Base-by-base conservation (phyloP, 805 yeast genomes). In the Cephaloascus fragrans region DNA sequence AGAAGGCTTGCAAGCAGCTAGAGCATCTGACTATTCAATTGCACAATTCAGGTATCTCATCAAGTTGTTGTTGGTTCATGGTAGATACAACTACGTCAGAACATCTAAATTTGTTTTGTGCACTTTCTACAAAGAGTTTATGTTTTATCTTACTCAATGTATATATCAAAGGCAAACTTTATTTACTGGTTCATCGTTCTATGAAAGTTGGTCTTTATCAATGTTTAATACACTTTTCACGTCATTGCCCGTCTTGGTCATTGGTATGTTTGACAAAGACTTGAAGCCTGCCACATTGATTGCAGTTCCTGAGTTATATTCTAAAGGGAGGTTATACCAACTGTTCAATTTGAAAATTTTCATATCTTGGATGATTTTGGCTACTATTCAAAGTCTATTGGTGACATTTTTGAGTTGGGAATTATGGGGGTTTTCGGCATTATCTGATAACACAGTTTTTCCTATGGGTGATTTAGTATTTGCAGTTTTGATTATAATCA, bases 171-270 rank as follows among this genome's bases (percentile, higher is more conserved):
- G 95, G 44, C 77, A 80, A 53, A 80, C 96, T 0, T 64, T 86
- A 63, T 93, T 85, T 57, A 84, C 97, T 0, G 98, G 98, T 2
- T 80, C 96, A 0, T 87, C 97, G 0, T 58, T 90, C 47, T 93
- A 86, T 58, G 98, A 94, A 54, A 81, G 90, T 32, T 89, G 97
- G 96, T 89, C 97, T 2, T 69, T 93, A 43, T 85, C 97, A 0
- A 89, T 94, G 97, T 93, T 84, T 66, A 94, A 93, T 56, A 94
- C 98, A 0, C 69, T 93, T 44, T 94, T 93, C 63, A 90, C 98
- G 0, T 86, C 96, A 0, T 65, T 93, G 37, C 89, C 96, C 0
- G 97, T 93, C 2, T 59, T 93, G 31, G 83, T 94, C 51, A 68
- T 93, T 39, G 99, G 99, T n/a, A 85, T 89, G 77, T 83, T 93